phyloP scores from a whole-genome alignment of 768 basidiomycete species.

The Tricholoma matsutake region DNA sequence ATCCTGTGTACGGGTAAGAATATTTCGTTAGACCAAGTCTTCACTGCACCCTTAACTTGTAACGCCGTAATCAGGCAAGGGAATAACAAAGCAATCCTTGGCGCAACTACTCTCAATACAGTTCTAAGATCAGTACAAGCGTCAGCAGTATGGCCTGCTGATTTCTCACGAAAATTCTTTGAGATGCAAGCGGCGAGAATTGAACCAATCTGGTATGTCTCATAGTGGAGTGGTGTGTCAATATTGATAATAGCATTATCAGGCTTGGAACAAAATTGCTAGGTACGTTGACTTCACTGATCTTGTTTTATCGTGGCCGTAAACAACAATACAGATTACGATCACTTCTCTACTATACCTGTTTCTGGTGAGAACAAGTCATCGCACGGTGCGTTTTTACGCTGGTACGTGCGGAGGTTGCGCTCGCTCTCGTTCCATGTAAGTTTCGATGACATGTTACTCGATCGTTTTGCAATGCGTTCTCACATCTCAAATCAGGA shows the following conservation, averaged over 20 bases:
- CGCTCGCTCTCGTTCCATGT: neutral
- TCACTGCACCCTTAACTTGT: neutral
- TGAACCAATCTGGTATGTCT: neutral
- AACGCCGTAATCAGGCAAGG: neutral
- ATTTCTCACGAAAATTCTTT: neutral
- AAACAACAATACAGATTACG: neutral
- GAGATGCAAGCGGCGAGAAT: neutral
- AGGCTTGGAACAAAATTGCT: neutral
- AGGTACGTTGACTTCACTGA: neutral
- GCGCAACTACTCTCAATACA: neutral
- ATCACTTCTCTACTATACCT: neutral
- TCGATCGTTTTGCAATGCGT: neutral
- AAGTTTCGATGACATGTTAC: neutral
- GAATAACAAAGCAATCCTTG: neutral
- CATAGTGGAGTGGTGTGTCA: neutral
- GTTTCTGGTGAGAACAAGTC: neutral
- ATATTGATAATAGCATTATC: neutral
- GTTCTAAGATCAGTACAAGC: neutral
- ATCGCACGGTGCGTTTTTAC: neutral
- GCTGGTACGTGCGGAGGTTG: neutral
- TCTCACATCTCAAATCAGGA: neutral
- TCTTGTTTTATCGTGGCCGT: too few species aligned
- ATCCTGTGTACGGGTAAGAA: conserved; percentile 10
- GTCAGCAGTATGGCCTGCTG: neutral
- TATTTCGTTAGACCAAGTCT: neutral